Base-by-base conservation (phyloP, 768 basidiomycete genomes). In the Rhizopogon sp. region DNA sequence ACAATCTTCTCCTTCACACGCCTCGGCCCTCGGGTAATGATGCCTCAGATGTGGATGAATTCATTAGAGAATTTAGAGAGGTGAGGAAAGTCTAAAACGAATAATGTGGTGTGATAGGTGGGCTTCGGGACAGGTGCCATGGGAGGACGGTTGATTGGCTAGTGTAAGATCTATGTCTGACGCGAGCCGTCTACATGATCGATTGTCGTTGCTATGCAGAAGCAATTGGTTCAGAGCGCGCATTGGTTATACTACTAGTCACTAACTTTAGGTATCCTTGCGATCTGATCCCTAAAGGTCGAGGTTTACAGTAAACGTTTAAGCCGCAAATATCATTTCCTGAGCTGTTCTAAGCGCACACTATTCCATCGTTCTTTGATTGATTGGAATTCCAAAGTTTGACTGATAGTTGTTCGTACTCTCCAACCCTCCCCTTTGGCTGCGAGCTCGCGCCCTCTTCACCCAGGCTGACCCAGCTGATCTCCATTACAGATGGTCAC, bases 41-140 rank as follows among this genome's bases (percentile, higher is more conserved):
- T 43, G 58, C 67, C 57, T 50, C 59, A 52, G 89, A 90, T 35
- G 80, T 94, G 25, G 94, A 97, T 56, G 83, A 87, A 43, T 98
- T 98, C 59, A 82, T 97, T 51, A 85, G 77, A 62, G 84, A 92
- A 61, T 97, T 95, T 74, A 91, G 87, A 64, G 92, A 93, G 50
- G 67, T 84, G 40, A 74, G 96, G 60, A 95, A 92, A 72, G 78
- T 79, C n/a, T 98, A 93, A 97, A 96, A 71, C 79, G 95, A 16
- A 85, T 85, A 2, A 85, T 96, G 66, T 97, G 92, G 90, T 82
- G 84, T n/a, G 90, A 93, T 65, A 77, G 87, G 61, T 98, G 95
- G 93, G 76, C 84, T 1, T 78, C 81, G 35, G 91, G 90, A 2
- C 86, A 92, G 61, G 93, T 98, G 6, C 77, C 80, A 29, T 97